Conservation (phyloP, 768 basidiomycete genomes). For the Hericium rajendrae region DNA sequence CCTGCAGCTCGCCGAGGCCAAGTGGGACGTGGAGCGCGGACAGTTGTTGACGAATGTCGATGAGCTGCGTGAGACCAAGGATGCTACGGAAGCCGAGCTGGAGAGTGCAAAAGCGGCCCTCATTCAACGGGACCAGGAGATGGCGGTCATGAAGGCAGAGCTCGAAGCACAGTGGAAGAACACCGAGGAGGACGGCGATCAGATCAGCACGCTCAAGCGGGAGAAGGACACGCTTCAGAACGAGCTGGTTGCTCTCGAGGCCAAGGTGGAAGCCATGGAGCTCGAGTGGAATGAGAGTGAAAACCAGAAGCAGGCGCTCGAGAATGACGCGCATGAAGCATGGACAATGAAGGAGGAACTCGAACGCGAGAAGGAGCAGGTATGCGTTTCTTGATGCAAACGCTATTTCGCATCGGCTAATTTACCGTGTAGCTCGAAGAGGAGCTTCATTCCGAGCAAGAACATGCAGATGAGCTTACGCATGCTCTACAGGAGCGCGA, state of each 20-base stretch:
- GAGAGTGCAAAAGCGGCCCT: constrained; percentile 28
- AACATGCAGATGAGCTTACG: constrained; percentile 38
- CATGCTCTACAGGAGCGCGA: constrained; percentile 44
- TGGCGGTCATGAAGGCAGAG: constrained; percentile 43
- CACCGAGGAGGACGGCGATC: constrained; percentile 47
- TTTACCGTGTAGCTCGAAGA: constrained; percentile 36
- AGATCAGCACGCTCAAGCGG: constrained; percentile 27
- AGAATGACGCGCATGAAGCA: constrained; percentile 43
- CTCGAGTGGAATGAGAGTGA: constrained; percentile 47
- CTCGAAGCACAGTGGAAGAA: constrained; percentile 64
- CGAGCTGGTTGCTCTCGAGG: constrained; percentile 19
- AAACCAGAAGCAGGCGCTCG: constrained; percentile 44
- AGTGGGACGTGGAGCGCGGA: constrained; percentile 44
- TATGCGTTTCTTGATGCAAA: not conserved
- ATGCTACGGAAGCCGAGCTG: constrained; percentile 30
- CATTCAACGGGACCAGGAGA: constrained; percentile 20
- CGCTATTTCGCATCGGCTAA: not conserved
- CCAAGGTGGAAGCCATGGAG: constrained; percentile 33
- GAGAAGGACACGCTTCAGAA: constrained; percentile 21
- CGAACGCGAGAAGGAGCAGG: constrained; percentile 26
- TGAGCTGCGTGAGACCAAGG: constrained; percentile 34
- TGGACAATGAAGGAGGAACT: constrained; percentile 42
- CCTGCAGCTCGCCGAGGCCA: constrained; percentile 25
- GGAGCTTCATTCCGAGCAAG: constrained; percentile 43
- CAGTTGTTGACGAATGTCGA: constrained; percentile 34